Evolutionary conservation across 345 rosid genomes (phyloP).

Genomic region (Mallotus nudiflorus): DNA sequence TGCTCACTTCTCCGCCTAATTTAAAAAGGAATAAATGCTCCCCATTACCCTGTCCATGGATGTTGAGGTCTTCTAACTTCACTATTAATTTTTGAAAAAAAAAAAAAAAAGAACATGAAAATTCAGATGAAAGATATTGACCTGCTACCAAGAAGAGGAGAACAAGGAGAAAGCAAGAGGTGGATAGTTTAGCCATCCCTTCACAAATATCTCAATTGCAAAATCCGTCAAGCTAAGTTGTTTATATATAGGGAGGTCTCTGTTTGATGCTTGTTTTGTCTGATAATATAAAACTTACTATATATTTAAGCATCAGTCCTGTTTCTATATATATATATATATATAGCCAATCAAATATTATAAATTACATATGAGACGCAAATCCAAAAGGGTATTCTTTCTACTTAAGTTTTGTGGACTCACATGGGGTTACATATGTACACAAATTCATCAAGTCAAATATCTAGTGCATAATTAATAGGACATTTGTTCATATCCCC

Average conservation of each 20-base stretch:
- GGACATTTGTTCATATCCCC: not conserved
- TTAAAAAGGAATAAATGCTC: too few species aligned
- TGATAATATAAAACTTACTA: too few species aligned
- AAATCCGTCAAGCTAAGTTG: not conserved
- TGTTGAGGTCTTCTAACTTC: too few species aligned
- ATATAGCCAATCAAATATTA: too few species aligned
- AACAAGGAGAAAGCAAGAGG: conserved; percentile 13
- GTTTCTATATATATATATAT: too few species aligned
- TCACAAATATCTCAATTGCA: not conserved
- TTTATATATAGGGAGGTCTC: not conserved
- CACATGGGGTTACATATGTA: not conserved
- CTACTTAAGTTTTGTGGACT: not conserved
- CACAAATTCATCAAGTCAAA: not conserved
- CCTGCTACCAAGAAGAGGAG: conserved; percentile 10
- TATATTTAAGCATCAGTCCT: too few species aligned
- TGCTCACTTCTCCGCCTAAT: too few species aligned
- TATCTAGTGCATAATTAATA: not conserved
- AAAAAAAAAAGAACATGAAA: not conserved
- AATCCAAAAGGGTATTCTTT: too few species aligned
- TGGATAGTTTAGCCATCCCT: conserved; percentile 10
- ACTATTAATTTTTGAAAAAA: too few species aligned
- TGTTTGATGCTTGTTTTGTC: not conserved
- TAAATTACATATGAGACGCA: not conserved
- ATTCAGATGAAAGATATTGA: too few species aligned
- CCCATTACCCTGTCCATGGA: too few species aligned